phyloP scores from a whole-genome alignment of 345 rosid species.

The Salix purpurea region DNA sequence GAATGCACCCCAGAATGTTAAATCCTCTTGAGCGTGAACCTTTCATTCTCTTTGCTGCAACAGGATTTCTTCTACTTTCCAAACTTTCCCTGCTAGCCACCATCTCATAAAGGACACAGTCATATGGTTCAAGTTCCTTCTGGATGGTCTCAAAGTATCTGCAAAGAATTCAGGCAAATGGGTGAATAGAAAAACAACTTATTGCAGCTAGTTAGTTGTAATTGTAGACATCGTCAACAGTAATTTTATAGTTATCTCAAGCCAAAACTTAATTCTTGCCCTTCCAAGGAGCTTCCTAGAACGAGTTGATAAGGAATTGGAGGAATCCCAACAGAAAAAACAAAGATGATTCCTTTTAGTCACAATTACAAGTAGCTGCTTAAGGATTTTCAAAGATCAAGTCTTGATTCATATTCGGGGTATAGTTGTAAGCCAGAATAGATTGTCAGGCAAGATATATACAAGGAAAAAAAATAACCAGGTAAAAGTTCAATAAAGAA shows the following conservation, averaged over 20 bases:
- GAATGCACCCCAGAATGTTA: conserved; percentile 74
- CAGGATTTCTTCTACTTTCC: conserved; percentile 51
- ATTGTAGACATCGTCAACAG: not conserved
- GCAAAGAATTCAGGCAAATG: conserved; percentile 6
- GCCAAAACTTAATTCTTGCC: not conserved
- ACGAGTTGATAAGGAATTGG: not conserved
- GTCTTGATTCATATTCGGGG: not conserved
- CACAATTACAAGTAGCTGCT: not conserved
- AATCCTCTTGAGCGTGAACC: conserved; percentile 62
- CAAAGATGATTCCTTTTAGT: not conserved
- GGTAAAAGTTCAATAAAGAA: not conserved
- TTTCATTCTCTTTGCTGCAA: conserved; percentile 46
- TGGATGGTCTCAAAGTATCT: conserved; percentile 82
- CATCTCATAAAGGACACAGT: conserved; percentile 91
- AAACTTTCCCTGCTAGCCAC: conserved; percentile 81
- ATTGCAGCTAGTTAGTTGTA: not conserved
- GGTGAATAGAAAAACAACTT: not conserved
- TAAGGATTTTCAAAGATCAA: not conserved
- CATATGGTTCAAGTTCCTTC: conserved; percentile 77
- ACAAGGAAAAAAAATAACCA: too few relatives aligned
- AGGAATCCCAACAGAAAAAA: not conserved
- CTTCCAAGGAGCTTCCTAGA: not conserved
- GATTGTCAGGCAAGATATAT: not conserved
- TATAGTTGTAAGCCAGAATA: not conserved
- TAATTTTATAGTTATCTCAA: not conserved